Evolutionary conservation across 192 early-diverging fungal genomes (phyloP).

Genomic region (Ambispora gerdemannii): DNA sequence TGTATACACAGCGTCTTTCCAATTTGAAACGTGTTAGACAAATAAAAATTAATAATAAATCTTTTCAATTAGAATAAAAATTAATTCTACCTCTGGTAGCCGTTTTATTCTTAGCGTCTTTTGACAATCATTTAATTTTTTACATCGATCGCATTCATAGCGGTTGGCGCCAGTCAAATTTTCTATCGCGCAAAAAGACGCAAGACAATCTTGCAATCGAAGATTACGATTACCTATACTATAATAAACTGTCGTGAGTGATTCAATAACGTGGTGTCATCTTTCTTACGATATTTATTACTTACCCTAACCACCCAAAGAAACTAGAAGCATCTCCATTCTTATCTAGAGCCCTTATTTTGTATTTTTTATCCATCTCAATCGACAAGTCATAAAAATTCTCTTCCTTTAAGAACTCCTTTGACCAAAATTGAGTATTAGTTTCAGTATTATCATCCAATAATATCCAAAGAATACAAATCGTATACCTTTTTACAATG

Average conservation of each 20-base stretch:
- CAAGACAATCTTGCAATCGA: slow-evolving; percentile 41
- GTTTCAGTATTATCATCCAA: no score
- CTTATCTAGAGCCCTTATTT: slow-evolving; percentile 34
- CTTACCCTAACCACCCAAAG: slow-evolving; percentile 37
- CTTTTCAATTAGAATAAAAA: background rate
- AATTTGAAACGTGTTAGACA: no score
- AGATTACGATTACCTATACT: slow-evolving; percentile 33
- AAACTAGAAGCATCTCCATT: slow-evolving; percentile 31
- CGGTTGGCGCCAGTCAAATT: slow-evolving; percentile 40
- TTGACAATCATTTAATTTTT: slow-evolving; percentile 37
- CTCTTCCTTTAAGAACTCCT: slow-evolving; percentile 45
- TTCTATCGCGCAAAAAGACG: slow-evolving; percentile 44
- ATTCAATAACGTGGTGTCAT: no score
- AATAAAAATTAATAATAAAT: no score
- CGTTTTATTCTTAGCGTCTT: slow-evolving; percentile 39
- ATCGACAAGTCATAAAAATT: slow-evolving; percentile 43
- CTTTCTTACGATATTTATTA: no score
- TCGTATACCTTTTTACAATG: slow-evolving; percentile 32
- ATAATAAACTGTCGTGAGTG: no score
- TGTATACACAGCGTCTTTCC: slow-evolving; percentile 40
- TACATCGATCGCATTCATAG: slow-evolving; percentile 40
- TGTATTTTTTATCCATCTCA: slow-evolving; percentile 43
- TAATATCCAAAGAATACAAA: no score
- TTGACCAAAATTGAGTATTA: no score
- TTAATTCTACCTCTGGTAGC: slow-evolving; percentile 33